Conservation (phyloP, 345 rosid species). For the Mallotus nudiflorus region DNA sequence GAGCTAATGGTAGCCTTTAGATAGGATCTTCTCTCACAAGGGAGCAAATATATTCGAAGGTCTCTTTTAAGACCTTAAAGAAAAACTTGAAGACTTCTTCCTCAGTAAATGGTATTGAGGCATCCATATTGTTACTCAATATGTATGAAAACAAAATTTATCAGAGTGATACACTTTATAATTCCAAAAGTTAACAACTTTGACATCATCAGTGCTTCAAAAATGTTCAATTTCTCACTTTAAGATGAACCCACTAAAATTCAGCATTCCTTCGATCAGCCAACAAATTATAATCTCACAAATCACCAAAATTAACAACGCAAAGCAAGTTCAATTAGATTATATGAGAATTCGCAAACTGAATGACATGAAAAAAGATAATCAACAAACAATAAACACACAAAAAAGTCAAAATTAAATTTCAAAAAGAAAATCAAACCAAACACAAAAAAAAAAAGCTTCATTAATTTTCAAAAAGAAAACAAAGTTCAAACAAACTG, state of each 20-base stretch:
- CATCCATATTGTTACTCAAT: conserved; percentile 32
- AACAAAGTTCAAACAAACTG: neutral
- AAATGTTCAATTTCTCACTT: neutral
- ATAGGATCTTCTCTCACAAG: conserved; percentile 86
- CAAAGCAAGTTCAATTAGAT: neutral
- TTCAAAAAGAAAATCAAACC: neutral
- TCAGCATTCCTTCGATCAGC: neutral
- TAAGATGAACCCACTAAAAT: neutral
- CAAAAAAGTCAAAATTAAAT: neutral
- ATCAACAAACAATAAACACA: neutral
- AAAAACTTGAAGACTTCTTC: conserved; percentile 84
- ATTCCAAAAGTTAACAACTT: neutral
- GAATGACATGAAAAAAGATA: neutral
- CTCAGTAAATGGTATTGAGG: conserved; percentile 51
- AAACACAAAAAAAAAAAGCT: neutral
- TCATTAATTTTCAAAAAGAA: neutral
- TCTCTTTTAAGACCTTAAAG: conserved; percentile 80
- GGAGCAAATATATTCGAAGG: conserved; percentile 81
- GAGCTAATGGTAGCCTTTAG: conserved; percentile 90
- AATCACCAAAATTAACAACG: neutral
- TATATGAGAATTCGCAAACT: neutral
- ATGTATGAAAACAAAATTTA: neutral
- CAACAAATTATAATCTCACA: neutral
- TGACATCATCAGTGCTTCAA: neutral
- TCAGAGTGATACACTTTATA: neutral